Conservation (phyloP, 2,329 filamentous ascomycete species). For the Sporothrix brunneoviolacea region DNA sequence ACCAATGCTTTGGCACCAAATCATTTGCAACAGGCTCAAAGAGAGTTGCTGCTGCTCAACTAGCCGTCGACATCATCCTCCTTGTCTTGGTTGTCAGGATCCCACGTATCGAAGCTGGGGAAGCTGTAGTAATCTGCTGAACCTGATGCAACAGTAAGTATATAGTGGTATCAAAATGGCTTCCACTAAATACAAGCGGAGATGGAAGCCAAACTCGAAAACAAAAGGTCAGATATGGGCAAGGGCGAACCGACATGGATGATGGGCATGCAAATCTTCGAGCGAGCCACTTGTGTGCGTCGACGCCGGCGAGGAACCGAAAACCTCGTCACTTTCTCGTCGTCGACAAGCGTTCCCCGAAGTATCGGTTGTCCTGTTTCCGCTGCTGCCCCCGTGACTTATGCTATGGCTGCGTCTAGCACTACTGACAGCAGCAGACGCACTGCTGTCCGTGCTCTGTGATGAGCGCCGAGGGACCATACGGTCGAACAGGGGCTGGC, state of each 20-base stretch:
- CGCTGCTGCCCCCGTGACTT: neutral
- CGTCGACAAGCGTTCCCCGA: neutral
- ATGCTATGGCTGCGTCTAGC: neutral
- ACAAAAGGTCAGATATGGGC: neutral
- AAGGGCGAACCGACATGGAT: conserved; percentile 2
- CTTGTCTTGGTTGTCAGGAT: conserved; percentile 38
- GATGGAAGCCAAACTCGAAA: neutral
- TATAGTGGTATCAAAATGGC: no score
- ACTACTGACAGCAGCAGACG: neutral
- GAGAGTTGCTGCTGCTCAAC: no score
- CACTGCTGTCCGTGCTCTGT: neutral
- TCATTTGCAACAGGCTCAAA: no score
- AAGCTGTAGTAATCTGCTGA: conserved; percentile 64
- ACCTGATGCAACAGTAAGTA: conserved; percentile 18
- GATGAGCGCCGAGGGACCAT: conserved; percentile 16
- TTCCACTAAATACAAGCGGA: no score
- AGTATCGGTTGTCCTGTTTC: neutral
- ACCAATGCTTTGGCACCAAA: no score
- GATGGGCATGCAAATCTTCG: conserved; percentile 22
- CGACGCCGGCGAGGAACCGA: conserved; percentile 18
- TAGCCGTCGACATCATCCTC: conserved; percentile 26
- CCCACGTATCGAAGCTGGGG: conserved; percentile 65
- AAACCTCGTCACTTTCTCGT: conserved; percentile 13
- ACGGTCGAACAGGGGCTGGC: conserved; percentile 30
- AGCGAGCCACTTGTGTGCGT: conserved; percentile 23